Base-by-base conservation (phyloP, 345 rosid genomes). In the Hirschfeldia incana region DNA sequence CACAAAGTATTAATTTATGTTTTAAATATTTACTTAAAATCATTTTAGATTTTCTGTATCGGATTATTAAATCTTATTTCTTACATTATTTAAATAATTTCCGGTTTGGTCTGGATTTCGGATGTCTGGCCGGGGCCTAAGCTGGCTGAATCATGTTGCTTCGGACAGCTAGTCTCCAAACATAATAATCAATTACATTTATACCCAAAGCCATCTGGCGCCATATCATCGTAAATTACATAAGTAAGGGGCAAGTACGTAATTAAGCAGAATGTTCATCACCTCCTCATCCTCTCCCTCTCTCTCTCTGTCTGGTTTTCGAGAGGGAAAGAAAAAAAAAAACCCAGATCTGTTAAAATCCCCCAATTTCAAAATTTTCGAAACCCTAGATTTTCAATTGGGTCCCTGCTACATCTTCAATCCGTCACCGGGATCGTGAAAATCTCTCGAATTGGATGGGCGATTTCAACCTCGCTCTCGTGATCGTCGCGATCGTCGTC, bases 381-480 rank as follows among this genome's bases (percentile, higher is more conserved):
- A 26, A 26, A 26, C 72, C 84, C 79, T 85, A 80, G 70, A 11
- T 46, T 67, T 71, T 68, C 53, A 42, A 67, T 65, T 42, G 26
- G 36, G 11, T 59, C 1, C 16, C 73, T 9, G 15, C 21, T 9
- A 21, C 21, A 53, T 77, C 79, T 79, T 36, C 49, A 7, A 46
- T 12, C 69, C 62, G 55, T 72, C 69, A 78, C 67, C 76, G 84
- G 70, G 27, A 62, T 77, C 61, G 30, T 21, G 21, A 21, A 26
- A 78, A 44, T 11, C 15, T 30, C 85, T 81, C 32, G 80, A 72
- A 80, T 70, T 68, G 63, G 26, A 95, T 95, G 99, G 93, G 98
- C 87, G 99, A 96, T 89, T 96, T 96, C 81, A 96, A 96, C 81
- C 97, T 95, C 89, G 98, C 99, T 84, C 89, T 95, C 83, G 91